A percentile compares a stretch with the other conserved stretches of the same genome.
Conservation (phyloP, 441 rosid species). For the Erodium moschatum region DNA sequence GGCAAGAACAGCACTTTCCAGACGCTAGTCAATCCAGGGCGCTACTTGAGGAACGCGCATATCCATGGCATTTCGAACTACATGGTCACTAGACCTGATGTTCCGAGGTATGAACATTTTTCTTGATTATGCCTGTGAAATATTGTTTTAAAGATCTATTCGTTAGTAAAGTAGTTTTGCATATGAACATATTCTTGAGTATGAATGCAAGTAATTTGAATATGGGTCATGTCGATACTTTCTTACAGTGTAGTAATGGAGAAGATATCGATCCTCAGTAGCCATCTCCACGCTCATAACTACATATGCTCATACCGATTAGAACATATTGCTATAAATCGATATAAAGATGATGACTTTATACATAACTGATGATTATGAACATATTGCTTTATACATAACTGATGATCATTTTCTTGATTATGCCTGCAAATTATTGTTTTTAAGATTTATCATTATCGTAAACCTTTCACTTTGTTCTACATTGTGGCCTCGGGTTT, state of each 20-base stretch:
- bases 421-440: too few relatives aligned
- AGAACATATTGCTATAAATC: background rate
- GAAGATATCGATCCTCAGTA: background rate
- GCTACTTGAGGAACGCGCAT: constrained; percentile 39
- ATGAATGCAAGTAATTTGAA: too few relatives aligned
- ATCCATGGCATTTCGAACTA: constrained; percentile 55
- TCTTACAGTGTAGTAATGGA: too few relatives aligned
- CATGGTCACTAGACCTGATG: constrained; percentile 62
- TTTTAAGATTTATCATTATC: too few relatives aligned
- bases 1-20: constrained; percentile 80
- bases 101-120: constrained; percentile 58
- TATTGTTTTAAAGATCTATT: background rate
- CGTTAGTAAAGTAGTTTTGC: background rate
- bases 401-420: too few relatives aligned
- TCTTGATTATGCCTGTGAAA: background rate
- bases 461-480: too few relatives aligned
- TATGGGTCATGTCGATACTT: too few relatives aligned
- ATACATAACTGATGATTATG: too few relatives aligned
- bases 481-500: too few relatives aligned
- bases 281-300: background rate
- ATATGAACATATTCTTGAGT: too few relatives aligned
- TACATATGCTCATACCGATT: background rate
- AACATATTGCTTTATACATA: too few relatives aligned
- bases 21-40: constrained; percentile 64
- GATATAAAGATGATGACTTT: too few relatives aligned